Conservation (phyloP, 176 grass and related monocot species). For the Triticum turgidum region DNA sequence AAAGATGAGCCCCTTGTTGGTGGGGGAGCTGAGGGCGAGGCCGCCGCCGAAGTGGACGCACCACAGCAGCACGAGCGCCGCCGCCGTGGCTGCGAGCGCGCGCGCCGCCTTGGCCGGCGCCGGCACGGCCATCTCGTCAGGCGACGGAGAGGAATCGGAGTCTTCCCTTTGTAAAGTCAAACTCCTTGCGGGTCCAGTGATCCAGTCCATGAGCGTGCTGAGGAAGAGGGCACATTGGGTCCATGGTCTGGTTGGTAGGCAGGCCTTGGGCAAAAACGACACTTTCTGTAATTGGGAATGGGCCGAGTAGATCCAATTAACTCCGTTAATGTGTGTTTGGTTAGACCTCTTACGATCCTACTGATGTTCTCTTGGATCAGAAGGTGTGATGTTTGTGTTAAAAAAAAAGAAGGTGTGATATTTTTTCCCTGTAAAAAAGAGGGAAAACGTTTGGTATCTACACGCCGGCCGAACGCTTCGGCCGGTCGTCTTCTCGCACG, state of each 20-base stretch:
- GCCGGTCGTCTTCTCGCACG: too few relatives aligned
- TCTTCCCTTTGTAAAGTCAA: background rate
- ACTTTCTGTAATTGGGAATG: background rate
- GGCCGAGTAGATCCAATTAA: background rate
- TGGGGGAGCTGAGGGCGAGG: conserved; percentile 53
- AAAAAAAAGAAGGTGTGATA: too few relatives aligned
- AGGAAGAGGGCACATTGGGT: background rate
- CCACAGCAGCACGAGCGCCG: conserved; percentile 73
- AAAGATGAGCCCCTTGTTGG: conserved; percentile 45
- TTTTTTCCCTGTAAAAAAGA: too few relatives aligned
- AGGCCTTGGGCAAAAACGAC: background rate
- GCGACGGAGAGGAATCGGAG: background rate
- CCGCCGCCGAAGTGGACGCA: conserved; percentile 75
- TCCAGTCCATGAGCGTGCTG: background rate
- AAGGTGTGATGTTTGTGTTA: too few relatives aligned
- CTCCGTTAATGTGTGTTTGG: too few relatives aligned
- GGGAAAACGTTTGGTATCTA: too few relatives aligned
- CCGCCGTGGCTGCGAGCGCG: conserved; percentile 40
- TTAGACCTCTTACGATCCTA: too few relatives aligned
- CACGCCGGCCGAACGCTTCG: too few relatives aligned
- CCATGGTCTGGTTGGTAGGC: background rate
- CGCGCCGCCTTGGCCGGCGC: conserved; percentile 41
- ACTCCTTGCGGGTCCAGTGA: background rate
- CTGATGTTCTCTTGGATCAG: too few relatives aligned
- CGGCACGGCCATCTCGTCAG: conserved; percentile 40